Conservation (phyloP, 306 rosid species). For the Macrotyloma uniflorum region DNA sequence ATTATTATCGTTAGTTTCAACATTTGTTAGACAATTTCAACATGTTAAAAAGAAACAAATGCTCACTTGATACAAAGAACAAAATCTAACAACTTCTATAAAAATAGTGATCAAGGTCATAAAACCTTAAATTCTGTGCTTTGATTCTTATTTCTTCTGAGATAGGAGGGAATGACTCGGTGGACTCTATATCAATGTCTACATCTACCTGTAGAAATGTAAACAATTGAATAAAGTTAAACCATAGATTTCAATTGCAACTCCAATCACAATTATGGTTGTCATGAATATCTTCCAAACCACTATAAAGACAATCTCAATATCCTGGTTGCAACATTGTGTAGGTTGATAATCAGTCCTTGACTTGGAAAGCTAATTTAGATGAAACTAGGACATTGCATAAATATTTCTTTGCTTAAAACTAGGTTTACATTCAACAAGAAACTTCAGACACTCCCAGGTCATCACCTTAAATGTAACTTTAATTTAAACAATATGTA, state of each 20-base stretch:
- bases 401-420: neutral
- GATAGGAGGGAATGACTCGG: constrained; percentile 53
- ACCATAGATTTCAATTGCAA: neutral
- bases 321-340: neutral
- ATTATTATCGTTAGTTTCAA: neutral
- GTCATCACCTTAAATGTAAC: neutral
- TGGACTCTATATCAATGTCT: constrained; percentile 61
- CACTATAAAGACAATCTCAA: neutral
- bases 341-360: neutral
- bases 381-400: neutral
- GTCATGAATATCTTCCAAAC: neutral
- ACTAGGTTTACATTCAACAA: neutral
- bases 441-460: neutral
- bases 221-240: constrained; percentile 29
- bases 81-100: neutral
- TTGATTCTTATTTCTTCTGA: constrained; percentile 68
- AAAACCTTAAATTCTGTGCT: constrained; percentile 66
- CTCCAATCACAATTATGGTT: neutral
- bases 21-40: neutral
- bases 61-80: neutral
- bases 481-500: neutral
- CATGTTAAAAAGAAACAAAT: neutral
- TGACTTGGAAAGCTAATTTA: neutral
- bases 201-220: constrained; percentile 56
- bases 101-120: neutral